phyloP scores from a whole-genome alignment of 2,329 filamentous ascomycete species.

The Diaporthe caulivora region DNA sequence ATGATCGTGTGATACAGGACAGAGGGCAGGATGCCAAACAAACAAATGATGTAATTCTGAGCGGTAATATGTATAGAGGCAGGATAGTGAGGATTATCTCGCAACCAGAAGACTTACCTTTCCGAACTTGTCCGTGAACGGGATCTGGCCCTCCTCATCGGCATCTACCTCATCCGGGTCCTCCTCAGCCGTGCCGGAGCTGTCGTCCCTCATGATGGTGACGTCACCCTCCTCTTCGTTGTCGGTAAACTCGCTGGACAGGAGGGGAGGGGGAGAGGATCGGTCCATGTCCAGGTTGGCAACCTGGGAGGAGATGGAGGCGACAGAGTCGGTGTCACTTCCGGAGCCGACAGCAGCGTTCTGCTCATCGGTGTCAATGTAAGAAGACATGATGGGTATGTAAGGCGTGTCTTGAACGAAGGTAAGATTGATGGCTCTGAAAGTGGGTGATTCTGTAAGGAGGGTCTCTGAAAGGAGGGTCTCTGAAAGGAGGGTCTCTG shows the following conservation, averaged over 20 bases:
- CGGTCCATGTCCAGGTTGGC: neutral
- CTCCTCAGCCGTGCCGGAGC: neutral
- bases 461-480: too few species aligned
- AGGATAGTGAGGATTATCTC: neutral
- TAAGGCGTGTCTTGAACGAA: neutral
- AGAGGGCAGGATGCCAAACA: neutral
- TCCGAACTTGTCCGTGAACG: constrained; percentile 15
- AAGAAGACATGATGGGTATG: constrained; percentile 14
- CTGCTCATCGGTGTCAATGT: neutral
- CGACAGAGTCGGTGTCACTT: constrained; percentile 10
- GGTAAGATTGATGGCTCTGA: neutral
- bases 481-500: too few species aligned
- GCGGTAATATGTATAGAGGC: neutral
- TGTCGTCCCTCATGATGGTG: neutral
- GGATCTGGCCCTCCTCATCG: constrained; percentile 11
- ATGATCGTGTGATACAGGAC: neutral
- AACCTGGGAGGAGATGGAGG: neutral
- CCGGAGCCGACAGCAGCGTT: neutral
- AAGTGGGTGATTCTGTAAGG: neutral
- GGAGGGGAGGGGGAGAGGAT: neutral
- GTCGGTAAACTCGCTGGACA: constrained; percentile 1
- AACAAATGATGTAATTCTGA: neutral
- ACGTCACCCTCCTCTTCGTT: constrained; percentile 8
- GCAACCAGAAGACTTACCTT: constrained; percentile 1
- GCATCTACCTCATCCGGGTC: too few species aligned